phyloP scores from a whole-genome alignment of 2,329 filamentous ascomycete genomes.

The Cyphellophora attinorum region DNA sequence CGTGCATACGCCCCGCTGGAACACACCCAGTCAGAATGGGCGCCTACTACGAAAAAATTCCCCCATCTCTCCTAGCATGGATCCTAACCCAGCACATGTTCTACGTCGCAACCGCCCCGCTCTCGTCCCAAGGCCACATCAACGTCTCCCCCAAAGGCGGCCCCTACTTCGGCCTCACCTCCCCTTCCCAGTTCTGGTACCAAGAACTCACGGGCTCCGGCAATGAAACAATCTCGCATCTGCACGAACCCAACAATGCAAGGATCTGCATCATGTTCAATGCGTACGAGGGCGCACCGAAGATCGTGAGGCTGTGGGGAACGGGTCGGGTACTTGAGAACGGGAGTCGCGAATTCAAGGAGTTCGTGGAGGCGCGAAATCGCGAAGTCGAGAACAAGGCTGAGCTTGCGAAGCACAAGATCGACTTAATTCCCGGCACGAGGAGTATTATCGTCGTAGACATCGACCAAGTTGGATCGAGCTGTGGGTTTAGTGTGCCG shows the following conservation, averaged over 20 bases:
- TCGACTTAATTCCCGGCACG: slow-evolving; percentile 34
- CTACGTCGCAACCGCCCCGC: slow-evolving; percentile 64
- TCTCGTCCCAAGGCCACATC: slow-evolving; percentile 53
- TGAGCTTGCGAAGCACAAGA: slow-evolving; percentile 40
- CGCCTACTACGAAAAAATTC: slow-evolving; percentile 48
- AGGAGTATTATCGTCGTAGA: slow-evolving; percentile 53
- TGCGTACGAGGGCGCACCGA: slow-evolving; percentile 49
- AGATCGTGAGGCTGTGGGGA: slow-evolving; percentile 44
- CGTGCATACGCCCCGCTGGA: no score
- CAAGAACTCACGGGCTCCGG: slow-evolving; percentile 53
- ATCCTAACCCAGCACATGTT: slow-evolving; percentile 60
- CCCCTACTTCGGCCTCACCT: slow-evolving; percentile 25
- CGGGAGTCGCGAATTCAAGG: slow-evolving; percentile 41
- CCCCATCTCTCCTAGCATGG: slow-evolving; percentile 51
- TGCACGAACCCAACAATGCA: slow-evolving; percentile 59
- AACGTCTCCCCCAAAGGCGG: slow-evolving; percentile 71
- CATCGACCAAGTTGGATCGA: slow-evolving; percentile 57
- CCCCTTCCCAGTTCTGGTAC: slow-evolving; percentile 18
- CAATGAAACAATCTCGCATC: slow-evolving; percentile 64
- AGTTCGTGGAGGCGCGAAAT: slow-evolving; percentile 23
- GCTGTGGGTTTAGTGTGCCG: slow-evolving; percentile 54
- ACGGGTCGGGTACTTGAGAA: slow-evolving; percentile 46
- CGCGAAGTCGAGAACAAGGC: no score
- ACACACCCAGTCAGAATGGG: no score
- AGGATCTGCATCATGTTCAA: slow-evolving; percentile 67